phyloP scores from a whole-genome alignment of 192 early-diverging fungal species.

The Coemansia sp. region DNA sequence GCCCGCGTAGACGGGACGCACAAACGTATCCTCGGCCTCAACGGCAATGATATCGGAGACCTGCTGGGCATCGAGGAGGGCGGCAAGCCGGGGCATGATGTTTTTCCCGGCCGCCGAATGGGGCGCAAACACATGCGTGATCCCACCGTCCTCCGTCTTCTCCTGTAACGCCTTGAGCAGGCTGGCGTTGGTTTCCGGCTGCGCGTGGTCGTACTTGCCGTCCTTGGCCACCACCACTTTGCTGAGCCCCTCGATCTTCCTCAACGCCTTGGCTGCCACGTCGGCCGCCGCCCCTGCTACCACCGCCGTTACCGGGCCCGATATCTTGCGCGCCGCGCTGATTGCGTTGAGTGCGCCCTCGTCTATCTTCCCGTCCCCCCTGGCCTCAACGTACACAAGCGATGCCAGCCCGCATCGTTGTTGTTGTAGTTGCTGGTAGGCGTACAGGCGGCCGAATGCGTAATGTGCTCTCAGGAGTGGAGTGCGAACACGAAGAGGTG shows the following conservation, averaged over 20 bases:
- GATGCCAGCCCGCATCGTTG: constrained; percentile 57
- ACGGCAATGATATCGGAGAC: constrained; percentile 88
- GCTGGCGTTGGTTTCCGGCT: constrained; percentile 81
- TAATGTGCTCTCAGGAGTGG: constrained; percentile 9
- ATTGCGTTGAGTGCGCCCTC: constrained; percentile 83
- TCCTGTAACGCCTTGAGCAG: constrained; percentile 68
- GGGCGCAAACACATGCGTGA: constrained; percentile 85
- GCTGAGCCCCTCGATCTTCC: constrained; percentile 66
- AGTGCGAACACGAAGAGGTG: constrained; percentile 19
- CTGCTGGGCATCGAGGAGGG: constrained; percentile 85
- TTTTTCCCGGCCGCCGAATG: constrained; percentile 94
- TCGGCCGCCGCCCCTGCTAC: constrained; percentile 80
- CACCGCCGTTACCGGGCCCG: constrained; percentile 82
- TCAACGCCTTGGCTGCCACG: constrained; percentile 60
- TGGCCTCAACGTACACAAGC: constrained; percentile 89
- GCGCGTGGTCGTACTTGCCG: constrained; percentile 70
- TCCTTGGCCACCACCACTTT: constrained; percentile 88
- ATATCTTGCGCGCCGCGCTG: constrained; percentile 79
- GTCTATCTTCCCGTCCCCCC: constrained; percentile 64
- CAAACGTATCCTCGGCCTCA: constrained; percentile 82
- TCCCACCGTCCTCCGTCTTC: constrained; percentile 67
- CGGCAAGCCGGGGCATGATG: constrained; percentile 89
- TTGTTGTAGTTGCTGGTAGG: neutral
- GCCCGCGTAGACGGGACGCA: constrained; percentile 96
- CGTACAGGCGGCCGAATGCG: constrained; percentile 24